Evolutionary conservation across 768 basidiomycete species (phyloP).

Genomic region (Amanita molliuscula): DNA sequence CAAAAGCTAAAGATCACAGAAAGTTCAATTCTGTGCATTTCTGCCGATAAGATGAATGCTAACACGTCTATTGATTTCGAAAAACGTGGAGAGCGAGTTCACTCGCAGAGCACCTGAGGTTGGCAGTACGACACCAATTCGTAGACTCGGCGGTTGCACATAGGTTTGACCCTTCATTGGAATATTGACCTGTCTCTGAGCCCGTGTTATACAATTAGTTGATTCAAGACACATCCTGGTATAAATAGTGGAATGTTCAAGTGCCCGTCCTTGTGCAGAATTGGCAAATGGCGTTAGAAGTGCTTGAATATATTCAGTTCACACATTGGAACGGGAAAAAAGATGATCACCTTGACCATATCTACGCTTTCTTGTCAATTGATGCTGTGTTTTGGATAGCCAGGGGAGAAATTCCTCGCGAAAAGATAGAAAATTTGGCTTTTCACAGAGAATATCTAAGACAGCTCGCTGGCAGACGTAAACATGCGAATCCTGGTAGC

Average conservation of each 20-base stretch:
- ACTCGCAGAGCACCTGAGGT: conserved; percentile 40
- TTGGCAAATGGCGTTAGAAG: neutral
- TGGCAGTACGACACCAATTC: conserved; percentile 3
- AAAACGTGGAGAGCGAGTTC: conserved; percentile 67
- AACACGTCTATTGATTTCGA: conserved; percentile 77
- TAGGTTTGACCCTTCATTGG: neutral
- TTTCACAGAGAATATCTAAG: conserved; percentile 60
- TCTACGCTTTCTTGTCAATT: conserved; percentile 44
- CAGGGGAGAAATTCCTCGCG: conserved; percentile 89
- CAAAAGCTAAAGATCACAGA: conserved; percentile 32
- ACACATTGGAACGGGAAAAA: neutral
- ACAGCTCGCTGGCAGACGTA: conserved; percentile 77
- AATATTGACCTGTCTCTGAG: neutral
- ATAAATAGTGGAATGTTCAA: neutral
- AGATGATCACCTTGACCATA: conserved; percentile 39
- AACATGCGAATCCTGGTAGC: conserved; percentile 78
- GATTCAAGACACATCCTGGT: neutral
- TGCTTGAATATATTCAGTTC: neutral
- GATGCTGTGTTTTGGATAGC: conserved; percentile 82
- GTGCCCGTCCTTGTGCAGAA: neutral
- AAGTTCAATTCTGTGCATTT: neutral
- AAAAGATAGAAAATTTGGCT: conserved; percentile 68
- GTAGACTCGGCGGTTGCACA: neutral
- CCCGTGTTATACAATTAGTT: neutral
- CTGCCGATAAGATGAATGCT: conserved; percentile 13